These are phyloP conservation scores for Leucocoprinus sp. DNA, from an alignment of 768 basidiomycete genomes.

Conservation along the genomic window DNA sequence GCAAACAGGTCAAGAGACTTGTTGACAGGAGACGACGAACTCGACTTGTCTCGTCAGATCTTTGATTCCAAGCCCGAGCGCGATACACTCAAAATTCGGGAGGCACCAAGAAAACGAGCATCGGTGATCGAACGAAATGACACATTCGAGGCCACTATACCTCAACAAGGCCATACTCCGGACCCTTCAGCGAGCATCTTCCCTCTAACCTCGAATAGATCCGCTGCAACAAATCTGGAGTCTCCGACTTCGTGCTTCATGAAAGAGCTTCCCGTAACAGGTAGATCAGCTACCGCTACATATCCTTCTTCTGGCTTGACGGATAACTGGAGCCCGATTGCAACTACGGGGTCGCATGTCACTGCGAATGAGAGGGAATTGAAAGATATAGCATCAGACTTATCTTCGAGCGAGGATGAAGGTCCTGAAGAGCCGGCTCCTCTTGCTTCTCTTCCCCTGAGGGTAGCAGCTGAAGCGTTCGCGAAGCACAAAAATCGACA, in stretches of 20 bases:
- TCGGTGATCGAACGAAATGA: slow-evolving; percentile 50
- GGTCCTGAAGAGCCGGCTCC: slow-evolving; percentile 40
- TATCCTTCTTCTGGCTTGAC: slow-evolving; percentile 18
- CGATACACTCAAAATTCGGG: slow-evolving; percentile 45
- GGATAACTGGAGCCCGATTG: slow-evolving; percentile 43
- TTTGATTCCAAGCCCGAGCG: slow-evolving; percentile 19
- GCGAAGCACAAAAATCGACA: slow-evolving; percentile 50
- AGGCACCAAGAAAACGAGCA: slow-evolving; percentile 66
- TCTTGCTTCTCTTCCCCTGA: slow-evolving; percentile 17
- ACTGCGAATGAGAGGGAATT: slow-evolving; percentile 11
- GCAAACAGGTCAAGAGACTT: slow-evolving; percentile 45
- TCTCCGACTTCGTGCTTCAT: slow-evolving; percentile 33
- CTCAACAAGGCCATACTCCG: slow-evolving; percentile 28
- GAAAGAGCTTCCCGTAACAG: slow-evolving; percentile 28
- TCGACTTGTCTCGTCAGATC: slow-evolving; percentile 13
- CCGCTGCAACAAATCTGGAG: slow-evolving; percentile 16
- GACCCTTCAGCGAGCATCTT: slow-evolving; percentile 11
- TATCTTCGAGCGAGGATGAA: slow-evolving; percentile 54
- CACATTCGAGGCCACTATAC: slow-evolving; percentile 30
- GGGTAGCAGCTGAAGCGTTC: slow-evolving; percentile 19
- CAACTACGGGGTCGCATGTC: slow-evolving; percentile 14
- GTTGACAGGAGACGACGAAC: slow-evolving; percentile 63
- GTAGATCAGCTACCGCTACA: slow-evolving; percentile 15
- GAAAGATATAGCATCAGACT: slow-evolving; percentile 27
- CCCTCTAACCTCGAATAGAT: slow-evolving; percentile 13